Evolutionary conservation across 2,329 filamentous ascomycete genomes (phyloP).

Genomic region (Colletotrichum australisinense): DNA sequence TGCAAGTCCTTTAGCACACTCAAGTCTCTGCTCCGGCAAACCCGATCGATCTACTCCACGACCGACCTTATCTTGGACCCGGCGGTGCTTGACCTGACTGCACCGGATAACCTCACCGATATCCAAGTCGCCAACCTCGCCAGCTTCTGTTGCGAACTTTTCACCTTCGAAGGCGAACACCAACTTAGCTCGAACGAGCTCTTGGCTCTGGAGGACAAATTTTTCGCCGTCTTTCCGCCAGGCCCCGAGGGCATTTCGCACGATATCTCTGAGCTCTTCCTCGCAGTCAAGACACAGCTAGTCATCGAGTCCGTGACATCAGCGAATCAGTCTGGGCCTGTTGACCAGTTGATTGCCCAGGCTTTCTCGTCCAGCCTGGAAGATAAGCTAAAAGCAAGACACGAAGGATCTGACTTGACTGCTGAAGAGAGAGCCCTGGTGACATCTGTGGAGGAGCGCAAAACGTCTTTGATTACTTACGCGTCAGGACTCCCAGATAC

Average conservation of each 20-base stretch:
- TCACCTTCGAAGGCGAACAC: slow-evolving; percentile 55
- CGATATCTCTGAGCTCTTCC: slow-evolving; percentile 55
- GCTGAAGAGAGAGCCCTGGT: slow-evolving; percentile 50
- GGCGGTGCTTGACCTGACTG: slow-evolving; percentile 43
- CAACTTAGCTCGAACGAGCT: slow-evolving; percentile 48
- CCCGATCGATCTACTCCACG: slow-evolving; percentile 47
- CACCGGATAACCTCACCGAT: slow-evolving; percentile 47
- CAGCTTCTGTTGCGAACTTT: slow-evolving; percentile 52
- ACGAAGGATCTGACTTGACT: slow-evolving; percentile 45
- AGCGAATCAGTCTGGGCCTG: slow-evolving; percentile 58
- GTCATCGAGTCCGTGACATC: slow-evolving; percentile 64
- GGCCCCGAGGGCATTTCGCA: slow-evolving; percentile 52
- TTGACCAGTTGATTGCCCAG: slow-evolving; percentile 65
- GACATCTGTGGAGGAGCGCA: slow-evolving; percentile 46
- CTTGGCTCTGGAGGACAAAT: slow-evolving; percentile 56
- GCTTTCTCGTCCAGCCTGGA: slow-evolving; percentile 69
- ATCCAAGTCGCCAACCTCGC: slow-evolving; percentile 63
- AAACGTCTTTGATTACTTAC: slow-evolving; percentile 44
- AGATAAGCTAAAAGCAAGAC: slow-evolving; percentile 51
- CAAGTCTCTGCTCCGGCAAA: slow-evolving; percentile 46
- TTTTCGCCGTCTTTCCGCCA: slow-evolving; percentile 54
- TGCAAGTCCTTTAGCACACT: slow-evolving; percentile 46
- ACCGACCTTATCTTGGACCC: slow-evolving; percentile 46
- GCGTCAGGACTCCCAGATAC: slow-evolving; percentile 28
- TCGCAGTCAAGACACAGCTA: slow-evolving; percentile 60